phyloP scores from a whole-genome alignment of 2,329 filamentous ascomycete species.

The Lasiodiplodia gonubiensis region DNA sequence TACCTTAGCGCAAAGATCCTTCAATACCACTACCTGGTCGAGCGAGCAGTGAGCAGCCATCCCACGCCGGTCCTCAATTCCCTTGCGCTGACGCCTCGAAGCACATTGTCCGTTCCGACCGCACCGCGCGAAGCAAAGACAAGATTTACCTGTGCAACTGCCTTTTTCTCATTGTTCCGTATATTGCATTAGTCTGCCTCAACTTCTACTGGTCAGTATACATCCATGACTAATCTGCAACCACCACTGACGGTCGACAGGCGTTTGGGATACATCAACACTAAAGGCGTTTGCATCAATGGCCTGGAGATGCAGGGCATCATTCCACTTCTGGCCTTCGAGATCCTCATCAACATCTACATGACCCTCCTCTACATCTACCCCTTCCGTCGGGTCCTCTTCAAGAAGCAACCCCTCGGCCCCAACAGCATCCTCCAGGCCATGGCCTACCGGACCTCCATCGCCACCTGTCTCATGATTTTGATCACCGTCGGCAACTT shows the following conservation, averaged over 20 bases:
- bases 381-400: conserved; percentile 7
- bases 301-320: conserved; percentile 20
- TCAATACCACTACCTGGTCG: conserved; percentile 70
- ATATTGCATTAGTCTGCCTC: neutral
- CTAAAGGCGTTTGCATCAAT: conserved; percentile 10
- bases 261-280: conserved; percentile 17
- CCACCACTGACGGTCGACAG: neutral
- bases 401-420: conserved; percentile 10
- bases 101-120: conserved; percentile 63
- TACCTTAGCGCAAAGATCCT: conserved; percentile 70
- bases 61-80: too few species aligned
- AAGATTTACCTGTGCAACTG: conserved; percentile 67
- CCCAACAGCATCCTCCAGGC: conserved; percentile 53
- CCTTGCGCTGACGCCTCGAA: conserved; percentile 34
- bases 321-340: conserved; percentile 13
- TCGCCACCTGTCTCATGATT: conserved; percentile 64
- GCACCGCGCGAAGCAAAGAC: conserved; percentile 60
- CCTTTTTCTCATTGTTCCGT: conserved; percentile 57
- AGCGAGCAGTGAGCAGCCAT: conserved; percentile 60
- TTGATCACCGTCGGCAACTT: conserved; percentile 65
- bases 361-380: conserved; percentile 16
- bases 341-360: conserved; percentile 24
- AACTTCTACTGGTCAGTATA: conserved; percentile 14
- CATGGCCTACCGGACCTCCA: conserved; percentile 64
- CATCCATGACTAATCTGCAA: neutral